Evolutionary conservation across 805 yeast species (phyloP).

Genomic region (Saccharomycopsis vini): DNA sequence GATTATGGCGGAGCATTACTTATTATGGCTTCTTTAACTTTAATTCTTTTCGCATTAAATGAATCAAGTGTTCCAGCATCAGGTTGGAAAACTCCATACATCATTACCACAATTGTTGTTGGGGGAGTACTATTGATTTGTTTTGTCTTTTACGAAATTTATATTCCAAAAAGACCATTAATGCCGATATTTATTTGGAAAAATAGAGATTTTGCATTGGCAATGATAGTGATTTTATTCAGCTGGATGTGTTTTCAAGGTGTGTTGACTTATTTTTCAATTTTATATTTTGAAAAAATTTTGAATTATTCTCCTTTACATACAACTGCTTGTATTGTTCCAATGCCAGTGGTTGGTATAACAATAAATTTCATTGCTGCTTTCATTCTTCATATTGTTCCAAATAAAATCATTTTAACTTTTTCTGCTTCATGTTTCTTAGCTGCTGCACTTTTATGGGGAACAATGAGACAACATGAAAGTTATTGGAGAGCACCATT

Average conservation of each 20-base stretch:
- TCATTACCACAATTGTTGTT: slow-evolving; percentile 34
- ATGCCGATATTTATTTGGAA: slow-evolving; percentile 39
- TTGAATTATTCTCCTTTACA: slow-evolving; percentile 31
- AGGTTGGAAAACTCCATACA: slow-evolving; percentile 40
- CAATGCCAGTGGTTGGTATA: slow-evolving; percentile 36
- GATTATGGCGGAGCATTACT: slow-evolving; percentile 39
- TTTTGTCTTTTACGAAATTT: slow-evolving; percentile 32
- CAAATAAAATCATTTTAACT: slow-evolving; percentile 32
- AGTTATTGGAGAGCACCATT: slow-evolving; percentile 39
- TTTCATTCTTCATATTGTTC: slow-evolving; percentile 34
- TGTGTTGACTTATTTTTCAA: slow-evolving; percentile 30
- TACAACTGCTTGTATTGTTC: slow-evolving; percentile 35
- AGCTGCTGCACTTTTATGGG: slow-evolving; percentile 34
- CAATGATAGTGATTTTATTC: slow-evolving; percentile 31
- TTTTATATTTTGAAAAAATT: slow-evolving; percentile 36
- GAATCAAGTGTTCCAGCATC: slow-evolving; percentile 33
- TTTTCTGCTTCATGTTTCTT: slow-evolving; percentile 30
- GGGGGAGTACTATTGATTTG: slow-evolving; percentile 29
- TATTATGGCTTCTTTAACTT: slow-evolving; percentile 31
- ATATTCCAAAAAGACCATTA: slow-evolving; percentile 34
- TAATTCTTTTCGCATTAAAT: slow-evolving; percentile 36
- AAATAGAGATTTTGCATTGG: slow-evolving; percentile 30
- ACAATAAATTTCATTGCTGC: slow-evolving; percentile 39
- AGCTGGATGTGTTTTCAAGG: slow-evolving; percentile 38
- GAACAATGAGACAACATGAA: slow-evolving; percentile 28